Percentiles rank a stretch among this genome's conserved stretches.
Conservation (phyloP, 2,329 filamentous ascomycete species). For the Thielaviopsis euricoi region DNA sequence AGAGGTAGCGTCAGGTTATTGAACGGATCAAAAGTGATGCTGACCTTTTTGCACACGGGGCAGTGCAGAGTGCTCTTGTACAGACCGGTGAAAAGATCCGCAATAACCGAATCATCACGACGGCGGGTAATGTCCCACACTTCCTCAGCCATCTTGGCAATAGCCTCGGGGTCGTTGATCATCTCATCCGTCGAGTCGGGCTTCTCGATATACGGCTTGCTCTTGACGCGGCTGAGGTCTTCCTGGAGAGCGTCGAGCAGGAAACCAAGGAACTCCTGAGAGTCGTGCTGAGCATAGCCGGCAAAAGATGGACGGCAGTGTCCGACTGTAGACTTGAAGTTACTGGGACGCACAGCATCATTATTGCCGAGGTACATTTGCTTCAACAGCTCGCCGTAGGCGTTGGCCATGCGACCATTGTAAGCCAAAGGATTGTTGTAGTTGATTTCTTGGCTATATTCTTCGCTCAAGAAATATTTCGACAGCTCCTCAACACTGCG, state of each 20-base stretch:
- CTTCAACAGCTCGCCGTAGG: slow-evolving; percentile 60
- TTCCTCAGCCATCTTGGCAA: slow-evolving; percentile 69
- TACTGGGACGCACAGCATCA: slow-evolving; percentile 55
- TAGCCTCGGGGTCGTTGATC: slow-evolving; percentile 64
- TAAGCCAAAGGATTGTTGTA: slow-evolving; percentile 70
- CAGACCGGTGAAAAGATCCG: slow-evolving; percentile 90
- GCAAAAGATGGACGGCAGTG: slow-evolving; percentile 72
- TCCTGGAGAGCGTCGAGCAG: slow-evolving; percentile 88
- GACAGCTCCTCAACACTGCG: slow-evolving; percentile 86
- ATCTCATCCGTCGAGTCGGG: slow-evolving; percentile 96
- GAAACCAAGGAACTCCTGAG: slow-evolving; percentile 91
- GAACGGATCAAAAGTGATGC: slow-evolving; percentile 97
- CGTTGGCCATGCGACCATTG: slow-evolving; percentile 69
- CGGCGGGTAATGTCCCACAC: slow-evolving; percentile 86
- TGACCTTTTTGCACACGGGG: slow-evolving; percentile 81
- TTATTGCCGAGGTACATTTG: slow-evolving; percentile 60
- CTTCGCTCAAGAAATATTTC: slow-evolving; percentile 67
- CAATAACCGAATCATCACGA: slow-evolving; percentile 87
- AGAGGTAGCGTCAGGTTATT: slow-evolving; percentile 85
- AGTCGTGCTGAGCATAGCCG: slow-evolving; percentile 91
- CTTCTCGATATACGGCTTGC: slow-evolving; percentile 96
- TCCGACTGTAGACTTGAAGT: slow-evolving; percentile 35
- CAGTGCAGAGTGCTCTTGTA: slow-evolving; percentile 97
- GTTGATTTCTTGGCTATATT: slow-evolving; percentile 71
- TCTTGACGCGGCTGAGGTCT: slow-evolving; percentile 80